Evolutionary conservation across 768 basidiomycete species (phyloP).

Genomic region (Lentinus tigrinus): DNA sequence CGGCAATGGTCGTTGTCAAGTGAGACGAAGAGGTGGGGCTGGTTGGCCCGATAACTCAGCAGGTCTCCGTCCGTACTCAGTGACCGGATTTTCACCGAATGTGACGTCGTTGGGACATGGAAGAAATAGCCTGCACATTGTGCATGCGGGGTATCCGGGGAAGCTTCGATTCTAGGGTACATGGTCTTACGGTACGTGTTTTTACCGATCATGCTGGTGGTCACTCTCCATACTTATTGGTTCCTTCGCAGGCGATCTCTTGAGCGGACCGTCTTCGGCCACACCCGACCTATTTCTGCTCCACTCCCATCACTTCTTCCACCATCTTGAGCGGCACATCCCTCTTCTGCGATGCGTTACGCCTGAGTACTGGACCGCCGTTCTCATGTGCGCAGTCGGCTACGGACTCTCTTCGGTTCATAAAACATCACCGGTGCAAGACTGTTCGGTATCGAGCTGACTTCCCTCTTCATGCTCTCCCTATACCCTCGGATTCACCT

Average conservation of each 20-base stretch:
- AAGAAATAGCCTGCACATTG: neutral
- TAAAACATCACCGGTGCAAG: neutral
- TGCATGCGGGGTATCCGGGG: conserved; percentile 6
- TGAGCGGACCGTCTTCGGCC: conserved; percentile 6
- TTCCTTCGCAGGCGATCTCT: neutral
- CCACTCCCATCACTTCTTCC: conserved; percentile 6
- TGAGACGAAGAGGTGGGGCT: conserved; percentile 1
- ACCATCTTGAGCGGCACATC: neutral
- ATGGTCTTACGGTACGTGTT: neutral
- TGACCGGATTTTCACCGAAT: neutral
- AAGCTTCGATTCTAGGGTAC: conserved; percentile 1
- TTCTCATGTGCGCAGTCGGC: conserved; percentile 2
- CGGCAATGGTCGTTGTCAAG: neutral
- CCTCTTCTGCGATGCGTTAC: neutral
- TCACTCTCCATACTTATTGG: neutral
- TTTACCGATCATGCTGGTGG: neutral
- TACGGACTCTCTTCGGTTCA: conserved; percentile 11
- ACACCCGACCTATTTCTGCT: neutral
- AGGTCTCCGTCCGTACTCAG: neutral
- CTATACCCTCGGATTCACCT: conserved; percentile 5
- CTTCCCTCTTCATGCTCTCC: neutral
- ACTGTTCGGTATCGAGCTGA: neutral
- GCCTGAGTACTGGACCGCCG: neutral
- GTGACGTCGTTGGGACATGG: neutral
- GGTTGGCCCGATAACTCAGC: conserved; percentile 4